phyloP scores from a whole-genome alignment of 768 basidiomycete genomes.

The Lactifluus pinguis region DNA sequence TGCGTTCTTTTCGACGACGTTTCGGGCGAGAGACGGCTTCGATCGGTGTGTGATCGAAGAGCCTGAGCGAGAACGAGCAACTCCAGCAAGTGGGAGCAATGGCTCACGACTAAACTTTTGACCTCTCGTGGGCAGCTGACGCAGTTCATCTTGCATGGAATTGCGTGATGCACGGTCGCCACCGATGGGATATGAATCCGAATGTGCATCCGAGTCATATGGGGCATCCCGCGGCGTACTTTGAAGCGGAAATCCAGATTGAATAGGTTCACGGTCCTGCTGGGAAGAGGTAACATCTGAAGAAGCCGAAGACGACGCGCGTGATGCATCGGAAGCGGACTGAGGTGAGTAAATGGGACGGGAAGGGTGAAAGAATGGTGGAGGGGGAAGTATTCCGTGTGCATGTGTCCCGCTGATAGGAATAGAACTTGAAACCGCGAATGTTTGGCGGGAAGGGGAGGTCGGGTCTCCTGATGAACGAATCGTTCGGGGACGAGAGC shows the following conservation, averaged over 20 bases:
- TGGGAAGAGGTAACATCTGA: slow-evolving; percentile 20
- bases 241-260: slow-evolving; percentile 34
- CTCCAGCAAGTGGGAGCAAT: slow-evolving; percentile 48
- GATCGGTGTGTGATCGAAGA: slow-evolving; percentile 22
- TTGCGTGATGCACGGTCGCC: slow-evolving; percentile 9
- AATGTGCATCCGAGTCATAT: slow-evolving; percentile 37
- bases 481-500: slow-evolving; percentile 12
- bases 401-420: slow-evolving; percentile 41
- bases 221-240: slow-evolving; percentile 31
- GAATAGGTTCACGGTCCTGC: neutral
- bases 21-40: slow-evolving; percentile 19
- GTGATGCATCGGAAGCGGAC: slow-evolving; percentile 28
- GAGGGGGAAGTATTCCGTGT: slow-evolving; percentile 67
- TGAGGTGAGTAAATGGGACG: slow-evolving; percentile 44
- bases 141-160: slow-evolving; percentile 25
- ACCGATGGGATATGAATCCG: slow-evolving; percentile 14
- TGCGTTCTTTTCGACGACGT: slow-evolving; percentile 25
- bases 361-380: slow-evolving; percentile 69
- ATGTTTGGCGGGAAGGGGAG: slow-evolving; percentile 11
- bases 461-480: slow-evolving; percentile 9
- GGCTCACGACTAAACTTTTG: slow-evolving; percentile 65
- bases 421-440: slow-evolving; percentile 1
- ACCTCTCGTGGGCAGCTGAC: slow-evolving; percentile 29
- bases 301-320: slow-evolving; percentile 27
- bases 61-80: slow-evolving; percentile 19